These are phyloP conservation scores for Zangia roseola DNA, from an alignment of 768 basidiomycete genomes.

Conservation along the genomic window DNA sequence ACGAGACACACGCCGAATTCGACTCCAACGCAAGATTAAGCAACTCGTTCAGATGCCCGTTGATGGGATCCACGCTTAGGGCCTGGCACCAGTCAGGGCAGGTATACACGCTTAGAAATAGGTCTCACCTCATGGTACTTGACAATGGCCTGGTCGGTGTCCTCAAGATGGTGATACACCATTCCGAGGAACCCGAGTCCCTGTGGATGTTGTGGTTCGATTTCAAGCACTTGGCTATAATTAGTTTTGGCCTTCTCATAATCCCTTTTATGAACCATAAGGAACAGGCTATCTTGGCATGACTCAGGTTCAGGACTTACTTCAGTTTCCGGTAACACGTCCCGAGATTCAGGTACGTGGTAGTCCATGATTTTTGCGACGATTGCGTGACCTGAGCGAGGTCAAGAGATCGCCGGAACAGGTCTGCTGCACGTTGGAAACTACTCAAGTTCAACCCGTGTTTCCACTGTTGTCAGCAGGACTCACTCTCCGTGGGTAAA, in stretches of 20 bases:
- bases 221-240: conserved; percentile 78
- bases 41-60: conserved; percentile 76
- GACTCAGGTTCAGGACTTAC: conserved; percentile 45
- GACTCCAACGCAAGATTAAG: conserved; percentile 77
- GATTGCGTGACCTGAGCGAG: conserved; percentile 83
- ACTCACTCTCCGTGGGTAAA: conserved; percentile 83
- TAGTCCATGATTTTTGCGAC: conserved; percentile 81
- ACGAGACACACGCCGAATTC: conserved; percentile 31
- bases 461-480: not conserved
- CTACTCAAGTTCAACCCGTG: conserved; percentile 44
- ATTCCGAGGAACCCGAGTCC: conserved; percentile 91
- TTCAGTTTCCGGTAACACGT: conserved; percentile 81
- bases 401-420: conserved; percentile 77
- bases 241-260: conserved; percentile 66
- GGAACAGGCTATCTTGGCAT: not conserved
- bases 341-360: conserved; percentile 90
- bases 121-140: conserved; percentile 85
- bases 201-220: conserved; percentile 80
- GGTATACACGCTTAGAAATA: not conserved
- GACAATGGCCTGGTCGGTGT: conserved; percentile 78
- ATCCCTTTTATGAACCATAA: conserved; percentile 35
- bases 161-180: conserved; percentile 72
- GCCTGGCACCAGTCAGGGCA: conserved; percentile 43
- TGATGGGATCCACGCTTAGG: conserved; percentile 79
- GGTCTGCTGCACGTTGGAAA: conserved; percentile 63